Evolutionary conservation across 2,329 filamentous ascomycete species (phyloP), one percentile per base, ranked within the genome.

Genomic region (Fusarium longipes): DNA sequence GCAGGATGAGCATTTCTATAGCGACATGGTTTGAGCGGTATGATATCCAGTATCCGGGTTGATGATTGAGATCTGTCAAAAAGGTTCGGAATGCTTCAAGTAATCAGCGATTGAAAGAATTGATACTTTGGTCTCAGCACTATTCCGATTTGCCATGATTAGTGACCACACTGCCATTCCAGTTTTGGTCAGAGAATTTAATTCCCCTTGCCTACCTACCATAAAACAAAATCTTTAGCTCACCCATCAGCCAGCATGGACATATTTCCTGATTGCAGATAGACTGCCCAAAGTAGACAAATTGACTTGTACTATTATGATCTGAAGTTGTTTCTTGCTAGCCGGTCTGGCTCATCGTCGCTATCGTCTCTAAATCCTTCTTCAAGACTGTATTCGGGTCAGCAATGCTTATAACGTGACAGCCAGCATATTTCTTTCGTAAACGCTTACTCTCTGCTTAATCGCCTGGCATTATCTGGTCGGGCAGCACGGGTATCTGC

Each of bases 381-480:
- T 67, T 95, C 92, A 50, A 95, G 78, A 71, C 82, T 83, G 22
- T 39, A n/a, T 18, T 22, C 1, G 15, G 30, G 74, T 73, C 33
- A 73, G 67, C 43, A 51, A 60, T 24, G 18, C 35, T 18, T 3
- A 35, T 12, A 11, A 48, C 7, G 18, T n/a, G 25, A 6, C 24
- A 40, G 10, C 45, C 25, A 18, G 15, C 14, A 49, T 49, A 35
- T 29, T n/a, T 24, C 35, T 17, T 18, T 9, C 15, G 14, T 27
- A 12, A 15, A 20, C 6, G 81, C 85, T 76, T 78, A 88, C 81
- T 97, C 93, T 79, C 93, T 84, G 76, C 92, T 95, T 63, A 97
- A 73, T 65, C 93, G 84, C 70, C 87, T 82, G 40, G 83, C 80
- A 45, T 82, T 83, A 63, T 87, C 85, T 43, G 79, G 77, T 44